Evolutionary conservation across 2,329 filamentous ascomycete species (phyloP).

Genomic region (Monilinia polystroma): DNA sequence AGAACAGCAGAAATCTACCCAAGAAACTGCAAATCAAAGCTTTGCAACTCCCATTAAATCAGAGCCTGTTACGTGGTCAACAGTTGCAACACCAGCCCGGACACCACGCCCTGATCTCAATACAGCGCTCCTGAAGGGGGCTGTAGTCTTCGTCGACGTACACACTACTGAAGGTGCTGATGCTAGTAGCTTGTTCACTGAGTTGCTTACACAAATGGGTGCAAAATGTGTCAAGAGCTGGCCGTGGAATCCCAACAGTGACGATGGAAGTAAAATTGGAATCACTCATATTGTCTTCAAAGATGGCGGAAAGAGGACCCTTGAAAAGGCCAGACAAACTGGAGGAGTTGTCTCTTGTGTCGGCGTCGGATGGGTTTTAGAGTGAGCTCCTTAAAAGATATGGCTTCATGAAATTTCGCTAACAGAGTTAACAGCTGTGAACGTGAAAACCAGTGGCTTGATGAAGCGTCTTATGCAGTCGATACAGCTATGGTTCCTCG

Average conservation of each 20-base stretch:
- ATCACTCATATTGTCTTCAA: constrained; percentile 92
- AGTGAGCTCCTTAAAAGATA: constrained; percentile 57
- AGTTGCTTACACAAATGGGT: constrained; percentile 77
- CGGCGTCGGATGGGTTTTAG: constrained; percentile 83
- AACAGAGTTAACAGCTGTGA: constrained; percentile 58
- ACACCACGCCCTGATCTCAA: constrained; percentile 56
- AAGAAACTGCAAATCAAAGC: constrained; percentile 28
- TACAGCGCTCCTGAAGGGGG: constrained; percentile 61
- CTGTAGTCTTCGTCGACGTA: constrained; percentile 80
- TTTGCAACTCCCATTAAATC: constrained; percentile 44
- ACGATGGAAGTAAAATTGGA: constrained; percentile 54
- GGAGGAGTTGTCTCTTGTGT: constrained; percentile 79
- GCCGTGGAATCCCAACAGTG: constrained; percentile 59
- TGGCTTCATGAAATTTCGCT: constrained; percentile 38
- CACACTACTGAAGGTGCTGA: constrained; percentile 79
- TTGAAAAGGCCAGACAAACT: constrained; percentile 75
- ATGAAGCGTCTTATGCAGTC: constrained; percentile 68
- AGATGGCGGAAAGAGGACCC: constrained; percentile 74
- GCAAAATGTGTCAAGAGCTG: constrained; percentile 75
- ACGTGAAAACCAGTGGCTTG: constrained; percentile 72
- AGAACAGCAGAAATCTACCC: constrained; percentile 4
- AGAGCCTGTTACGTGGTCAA: constrained; percentile 52
- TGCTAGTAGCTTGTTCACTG: constrained; percentile 76
- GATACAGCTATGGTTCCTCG: constrained; percentile 67
- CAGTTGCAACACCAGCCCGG: constrained; percentile 54